Evolutionary conservation across 495 filamentous ascomycete species (phyloP), one percentile per base, ranked within the genome.

Genomic region (Podospora fimiseda): DNA sequence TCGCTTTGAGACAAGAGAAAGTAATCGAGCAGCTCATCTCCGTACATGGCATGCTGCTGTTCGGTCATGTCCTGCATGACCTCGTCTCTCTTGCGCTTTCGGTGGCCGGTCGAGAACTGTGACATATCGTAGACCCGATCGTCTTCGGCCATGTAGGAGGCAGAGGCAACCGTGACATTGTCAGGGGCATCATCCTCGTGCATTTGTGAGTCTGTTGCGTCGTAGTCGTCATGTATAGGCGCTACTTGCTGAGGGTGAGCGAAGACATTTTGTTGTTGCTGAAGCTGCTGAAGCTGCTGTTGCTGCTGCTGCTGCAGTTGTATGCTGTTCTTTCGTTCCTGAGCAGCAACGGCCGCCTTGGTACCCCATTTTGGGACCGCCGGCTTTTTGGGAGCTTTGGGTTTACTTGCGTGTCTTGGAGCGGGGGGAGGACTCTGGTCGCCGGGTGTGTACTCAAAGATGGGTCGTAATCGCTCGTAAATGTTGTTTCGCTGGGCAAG

Each of bases 11-110:
- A 85, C 24, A 88, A 73, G 76, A 96, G 84, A 62, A 97, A 97
- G 67, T 97, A 97, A 62, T 98, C 93, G 36, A 98, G 76, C 11
- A 98, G 80, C 52, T 87, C 85, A 53, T 98, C 93, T 16, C 87
- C 86, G 67, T 95, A 97, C 18, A 91, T 74, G n/a, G 86, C 81
- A 65, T 95, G 89, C 53, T 89, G 82, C 58, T 89, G 87, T 55
- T 95, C 88, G 46, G 72, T 81, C 43, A 84, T 69, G 7, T 82
- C 81, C 72, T 87, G 79, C 37, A 79, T 65, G 51, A 80, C 68
- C 57, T 86, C 80, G 42, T 87, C 84, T 21, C 85, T 80, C 72
- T 92, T 89, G 41, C 89, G 80, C 70, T 95, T 95, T 53, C 87
- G 80, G 52, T 82, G 82, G n/a, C 77, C 77, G 18, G 78, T 80